Evolutionary conservation across 2,329 filamentous ascomycete genomes (phyloP), one percentile per base, ranked within the genome.

Genomic region (Hymenoscyphus albidus): DNA sequence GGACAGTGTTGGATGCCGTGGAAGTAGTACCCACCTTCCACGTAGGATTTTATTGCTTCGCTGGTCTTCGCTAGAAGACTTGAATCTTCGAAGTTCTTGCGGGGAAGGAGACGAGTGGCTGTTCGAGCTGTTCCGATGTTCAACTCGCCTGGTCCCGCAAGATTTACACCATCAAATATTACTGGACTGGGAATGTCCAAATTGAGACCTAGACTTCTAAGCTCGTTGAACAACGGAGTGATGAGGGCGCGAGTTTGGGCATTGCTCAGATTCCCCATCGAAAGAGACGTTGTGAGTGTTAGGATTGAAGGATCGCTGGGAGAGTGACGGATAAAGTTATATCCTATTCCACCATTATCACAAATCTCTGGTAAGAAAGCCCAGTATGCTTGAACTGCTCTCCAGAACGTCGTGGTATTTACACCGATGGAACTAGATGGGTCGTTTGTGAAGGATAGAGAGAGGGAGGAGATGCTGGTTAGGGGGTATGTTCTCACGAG

Each of bases 401-500:
- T 77, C 48, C 82, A 81, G 14, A 80, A 79, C 0, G 85, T 74
- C 5, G 42, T 51, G 13, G 12, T 12, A 10, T 54, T 54, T 10
- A 54, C 48, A 12, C 48, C 48, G 0, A 5, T 22, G 14, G 44
- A 2, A 3, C 13, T 32, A 1, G 42, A 3, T 1, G 22, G 27
- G 9, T 22, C 75, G 2, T 85, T 73, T 1, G 82, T 76, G n/a
- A 80, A 81, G 32, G 76, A 72, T 0, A 78, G 73, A 5, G 76
- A 72, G 10, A 72, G 54, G 14, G 59, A 54, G 22, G 58, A 64
- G 1, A 77, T 75, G 0, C 73, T 74, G 0, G 72, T 72, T 2
- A 78, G 79, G 0, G 80, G 78, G 69, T 85, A 77, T 0, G 83
- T 81, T 64, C 82, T 81, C 13, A 83, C 72, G 0, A 84, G 87